Evolutionary conservation across 2,329 filamentous ascomycete species (phyloP), one percentile per base, ranked within the genome.

Genomic region (Achaetomium macrosporum): DNA sequence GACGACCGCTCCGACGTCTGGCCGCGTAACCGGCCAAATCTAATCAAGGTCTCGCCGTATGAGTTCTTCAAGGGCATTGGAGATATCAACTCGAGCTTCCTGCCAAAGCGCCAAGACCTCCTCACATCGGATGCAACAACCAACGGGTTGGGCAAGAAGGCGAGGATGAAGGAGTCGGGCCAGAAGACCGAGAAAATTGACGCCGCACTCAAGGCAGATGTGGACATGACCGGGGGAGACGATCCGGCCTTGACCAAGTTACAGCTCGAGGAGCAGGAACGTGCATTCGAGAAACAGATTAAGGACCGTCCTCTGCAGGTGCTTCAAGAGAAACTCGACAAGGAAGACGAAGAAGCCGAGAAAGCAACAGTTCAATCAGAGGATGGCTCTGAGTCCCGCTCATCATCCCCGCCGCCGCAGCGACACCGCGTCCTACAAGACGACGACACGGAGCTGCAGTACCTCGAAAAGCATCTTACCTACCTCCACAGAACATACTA

Each of bases 61-160:
- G 92, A 97, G 68, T 99, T 99, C 71, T 99, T 97, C 73, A 89
- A 95, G 53, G 93, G 93, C 15, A 96, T 96, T 58, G 93, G 93
- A 57, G 93, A 99, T 69, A 99, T 99, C 75, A 99, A 99, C 73
- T 95, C 92, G 12, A 96, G 89, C 66, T 99, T 97, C 66, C 70
- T 99, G 48, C 93, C 93, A 0, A 95, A 95, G 69, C 83, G 79
- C 54, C 71, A 79, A 61, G 76, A 84, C 63, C 69, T 80, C 25
- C 56, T 79, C 7, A 69, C 73, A 0, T 50, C 62, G 5, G 45
- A 59, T 7, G 57, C 63, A 0, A 43, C 57, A 1, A 54, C 64
- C 41, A 58, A 53, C 17, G 54, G 57, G 7, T 47, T 46, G 25
- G 31, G 48, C 31, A 60, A 55, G 19, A 50, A 41, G 13, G 44